Evolutionary conservation across 2,329 filamentous ascomycete genomes (phyloP).

Genomic region (Chaetomium sp.): DNA sequence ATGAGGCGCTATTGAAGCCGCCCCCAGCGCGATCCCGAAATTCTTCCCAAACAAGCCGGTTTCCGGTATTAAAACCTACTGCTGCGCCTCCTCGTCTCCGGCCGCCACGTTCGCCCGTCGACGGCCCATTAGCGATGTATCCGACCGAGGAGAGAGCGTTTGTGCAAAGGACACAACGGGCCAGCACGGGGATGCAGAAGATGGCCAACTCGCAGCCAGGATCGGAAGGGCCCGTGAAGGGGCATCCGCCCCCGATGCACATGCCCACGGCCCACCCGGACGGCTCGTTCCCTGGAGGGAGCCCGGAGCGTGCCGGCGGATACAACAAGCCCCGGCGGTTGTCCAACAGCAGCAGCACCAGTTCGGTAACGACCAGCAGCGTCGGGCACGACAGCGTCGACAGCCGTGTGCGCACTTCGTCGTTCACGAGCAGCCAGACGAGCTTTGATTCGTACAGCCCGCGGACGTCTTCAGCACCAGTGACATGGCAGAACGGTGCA

Average conservation of each 20-base stretch:
- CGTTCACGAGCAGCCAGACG: conserved; percentile 26
- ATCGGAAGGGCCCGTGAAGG: conserved; percentile 1
- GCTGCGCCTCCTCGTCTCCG: conserved; percentile 13
- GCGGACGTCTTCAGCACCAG: not conserved
- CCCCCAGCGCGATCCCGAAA: conserved; percentile 11
- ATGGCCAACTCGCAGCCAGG: conserved; percentile 6
- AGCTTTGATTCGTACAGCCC: conserved; percentile 23
- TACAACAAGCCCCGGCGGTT: conserved; percentile 23
- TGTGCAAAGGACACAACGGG: conserved; percentile 23
- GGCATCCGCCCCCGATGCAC: conserved; percentile 9
- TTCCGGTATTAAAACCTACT: conserved; percentile 10
- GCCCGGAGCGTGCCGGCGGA: conserved; percentile 11
- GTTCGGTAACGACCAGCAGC: conserved; percentile 27
- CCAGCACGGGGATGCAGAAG: conserved; percentile 19
- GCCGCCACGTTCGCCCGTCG: conserved; percentile 8
- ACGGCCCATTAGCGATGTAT: conserved; percentile 17
- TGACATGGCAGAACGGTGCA: conserved; percentile 6
- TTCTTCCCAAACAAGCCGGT: conserved; percentile 3
- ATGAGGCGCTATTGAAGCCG: conserved; percentile 17
- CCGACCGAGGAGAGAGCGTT: conserved; percentile 25
- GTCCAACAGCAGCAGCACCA: conserved; percentile 25
- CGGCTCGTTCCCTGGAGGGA: not conserved
- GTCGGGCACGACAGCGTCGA: conserved; percentile 28
- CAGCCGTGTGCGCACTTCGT: conserved; percentile 22
- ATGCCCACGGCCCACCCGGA: conserved; percentile 14